Base-by-base conservation (phyloP, 2,329 filamentous ascomycete genomes). In the Penicillium sp. region DNA sequence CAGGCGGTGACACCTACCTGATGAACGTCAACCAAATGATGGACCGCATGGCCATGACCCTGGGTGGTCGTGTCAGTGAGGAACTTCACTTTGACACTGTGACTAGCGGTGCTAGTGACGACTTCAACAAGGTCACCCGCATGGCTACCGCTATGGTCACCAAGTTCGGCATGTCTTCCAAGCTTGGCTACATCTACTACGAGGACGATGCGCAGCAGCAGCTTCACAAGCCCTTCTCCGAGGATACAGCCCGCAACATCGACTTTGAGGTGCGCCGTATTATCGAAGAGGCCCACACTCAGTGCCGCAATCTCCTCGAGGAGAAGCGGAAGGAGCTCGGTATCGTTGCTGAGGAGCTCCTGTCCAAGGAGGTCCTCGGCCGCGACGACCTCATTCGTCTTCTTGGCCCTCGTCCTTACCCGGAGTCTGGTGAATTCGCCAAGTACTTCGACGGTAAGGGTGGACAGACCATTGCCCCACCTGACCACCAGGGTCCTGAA, bases 21-120 rank as follows among this genome's bases (percentile, higher is more conserved):
- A 94, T 99, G 92, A 96, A 88, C 69, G 88, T 90, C 60, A 88
- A 92, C 71, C 94, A 99, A 77, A 82, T 99, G 40, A 96, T 97
- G 90, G 94, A 99, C 74, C 92, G 94, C 64, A 99, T 99, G 94
- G 94, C 94, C 60, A 99, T 99, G 94, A 97, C 93, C 2, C 87
- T 99, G 51, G 94, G 92, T 64, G 94, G 94, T 1, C 91, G 94
- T 61, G 89, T 99, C 22, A 94, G 89, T 18, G 94, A 99, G 77
- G 94, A 99, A 75, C 79, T 99, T 7, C 93, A 99, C 77, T 99
- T 99, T 76, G 88, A 94, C 32, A 96, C 92, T 0, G 94, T 99
- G 18, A 99, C 94, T 1, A 94, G 90, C 44, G 94, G 94, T 53
- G 94, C 93, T 18, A 92, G 88, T 50, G 94, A 97, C 72, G 94